phyloP scores from a whole-genome alignment of 2,329 filamentous ascomycete genomes.

The Escovopsis sp. region DNA sequence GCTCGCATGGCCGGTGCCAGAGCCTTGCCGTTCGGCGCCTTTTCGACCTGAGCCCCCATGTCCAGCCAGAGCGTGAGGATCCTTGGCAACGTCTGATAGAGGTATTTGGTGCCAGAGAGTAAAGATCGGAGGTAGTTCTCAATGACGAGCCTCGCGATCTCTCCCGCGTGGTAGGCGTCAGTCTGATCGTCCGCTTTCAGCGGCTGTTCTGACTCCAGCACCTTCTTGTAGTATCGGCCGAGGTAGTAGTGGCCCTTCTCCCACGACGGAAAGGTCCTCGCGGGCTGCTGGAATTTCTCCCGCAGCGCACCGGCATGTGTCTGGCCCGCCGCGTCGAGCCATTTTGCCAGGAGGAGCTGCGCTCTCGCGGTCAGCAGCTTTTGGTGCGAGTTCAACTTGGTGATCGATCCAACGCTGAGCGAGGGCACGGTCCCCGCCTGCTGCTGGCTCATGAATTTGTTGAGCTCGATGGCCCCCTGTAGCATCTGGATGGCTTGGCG shows the following conservation, averaged over 20 bases:
- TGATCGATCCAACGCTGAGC: conserved; percentile 18
- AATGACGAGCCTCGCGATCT: conserved; percentile 75
- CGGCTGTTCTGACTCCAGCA: conserved; percentile 74
- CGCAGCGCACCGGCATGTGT: conserved; percentile 70
- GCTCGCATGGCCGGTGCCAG: conserved; percentile 37
- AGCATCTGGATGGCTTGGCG: conserved; percentile 89
- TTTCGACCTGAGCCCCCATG: conserved; percentile 61
- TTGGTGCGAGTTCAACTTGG: conserved; percentile 31
- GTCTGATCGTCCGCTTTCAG: conserved; percentile 64
- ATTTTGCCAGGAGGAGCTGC: conserved; percentile 82
- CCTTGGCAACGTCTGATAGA: conserved; percentile 86
- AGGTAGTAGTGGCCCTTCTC: conserved; percentile 97
- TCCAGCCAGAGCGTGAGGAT: conserved; percentile 91
- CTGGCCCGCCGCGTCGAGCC: conserved; percentile 90
- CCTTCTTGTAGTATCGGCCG: conserved; percentile 92
- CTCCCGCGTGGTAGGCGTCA: conserved; percentile 62
- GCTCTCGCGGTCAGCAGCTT: conserved; percentile 58
- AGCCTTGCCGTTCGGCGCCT: conserved; percentile 39
- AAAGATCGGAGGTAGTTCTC: conserved; percentile 86
- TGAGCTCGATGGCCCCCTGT: conserved; percentile 68
- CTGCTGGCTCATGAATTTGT: conserved; percentile 49
- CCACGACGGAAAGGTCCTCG: conserved; percentile 58
- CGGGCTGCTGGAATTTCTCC: conserved; percentile 68
- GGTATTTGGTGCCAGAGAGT: conserved; percentile 81
- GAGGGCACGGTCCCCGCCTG: conserved; percentile 15